These are phyloP conservation scores for Vigna mungo DNA, from an alignment of 306 rosid genomes.

Conservation along the genomic window DNA sequence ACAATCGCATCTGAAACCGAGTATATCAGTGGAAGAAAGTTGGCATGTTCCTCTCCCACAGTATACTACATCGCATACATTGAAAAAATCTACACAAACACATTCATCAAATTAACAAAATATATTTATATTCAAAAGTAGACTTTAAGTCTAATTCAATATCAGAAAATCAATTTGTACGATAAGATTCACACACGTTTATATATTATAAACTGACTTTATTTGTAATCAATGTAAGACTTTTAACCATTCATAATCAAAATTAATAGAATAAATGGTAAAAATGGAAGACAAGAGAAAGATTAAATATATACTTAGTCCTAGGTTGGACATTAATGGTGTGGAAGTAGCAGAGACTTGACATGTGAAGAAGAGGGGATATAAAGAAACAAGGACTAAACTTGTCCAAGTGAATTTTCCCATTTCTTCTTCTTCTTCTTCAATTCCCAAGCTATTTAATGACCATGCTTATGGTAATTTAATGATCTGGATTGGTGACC, in stretches of 20 bases:
- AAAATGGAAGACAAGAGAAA: not conserved
- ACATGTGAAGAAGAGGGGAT: slow-evolving; percentile 36
- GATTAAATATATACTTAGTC: slow-evolving; percentile 35
- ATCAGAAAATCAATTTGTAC: no score
- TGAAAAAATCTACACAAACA: slow-evolving; percentile 27
- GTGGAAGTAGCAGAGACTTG: slow-evolving; percentile 36
- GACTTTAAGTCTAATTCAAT: no score
- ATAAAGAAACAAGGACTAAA: not conserved
- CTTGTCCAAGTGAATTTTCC: slow-evolving; percentile 31
- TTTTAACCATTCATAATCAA: not conserved
- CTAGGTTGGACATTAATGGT: not conserved
- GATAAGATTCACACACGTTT: no score
- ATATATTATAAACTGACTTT: no score
- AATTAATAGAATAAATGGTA: not conserved
- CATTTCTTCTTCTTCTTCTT: slow-evolving; percentile 10
- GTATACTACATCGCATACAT: slow-evolving; percentile 14
- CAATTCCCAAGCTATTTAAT: no score
- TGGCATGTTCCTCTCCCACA: slow-evolving; percentile 58
- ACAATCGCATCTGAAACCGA: slow-evolving; percentile 45
- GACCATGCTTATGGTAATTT: no score
- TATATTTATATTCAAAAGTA: not conserved
- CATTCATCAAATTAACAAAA: not conserved
- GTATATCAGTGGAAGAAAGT: accelerated
- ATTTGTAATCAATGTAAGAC: no score
- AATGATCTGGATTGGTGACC: no score